A percentile compares a stretch with the other conserved stretches of the same genome.
These are phyloP conservation scores for Samsoniella hepiali DNA, from an alignment of 2,329 filamentous ascomycete species.

Conservation along the genomic window DNA sequence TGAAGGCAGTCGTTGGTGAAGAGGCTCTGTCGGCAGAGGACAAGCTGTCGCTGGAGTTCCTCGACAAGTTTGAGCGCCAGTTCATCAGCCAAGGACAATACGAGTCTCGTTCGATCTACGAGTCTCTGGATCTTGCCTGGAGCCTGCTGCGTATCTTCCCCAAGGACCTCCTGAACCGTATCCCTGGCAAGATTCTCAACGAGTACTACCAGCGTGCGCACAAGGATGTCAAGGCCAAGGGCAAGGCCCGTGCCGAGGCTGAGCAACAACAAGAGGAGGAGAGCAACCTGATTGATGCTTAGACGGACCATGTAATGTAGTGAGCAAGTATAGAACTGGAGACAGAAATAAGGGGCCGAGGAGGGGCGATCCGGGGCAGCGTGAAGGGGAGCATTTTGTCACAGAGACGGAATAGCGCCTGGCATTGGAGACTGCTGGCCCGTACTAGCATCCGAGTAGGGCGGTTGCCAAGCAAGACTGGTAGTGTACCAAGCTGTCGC, in stretches of 20 bases:
- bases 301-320: conserved; percentile 17
- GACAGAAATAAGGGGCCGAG: conserved; percentile 22
- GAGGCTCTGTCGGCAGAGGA: conserved; percentile 94
- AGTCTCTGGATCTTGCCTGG: conserved; percentile 95
- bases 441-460: not conserved
- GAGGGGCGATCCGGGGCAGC: not conserved
- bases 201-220: conserved; percentile 75
- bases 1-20: conserved; percentile 99
- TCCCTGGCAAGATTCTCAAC: conserved; percentile 76
- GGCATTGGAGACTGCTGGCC: not conserved
- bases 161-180: conserved; percentile 96
- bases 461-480: not conserved
- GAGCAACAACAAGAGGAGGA: conserved; percentile 44
- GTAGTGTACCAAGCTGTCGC: not conserved
- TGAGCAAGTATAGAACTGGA: conserved; percentile 13
- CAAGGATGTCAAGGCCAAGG: conserved; percentile 61
- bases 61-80: conserved; percentile 95
- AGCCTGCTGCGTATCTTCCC: conserved; percentile 94
- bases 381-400: not conserved
- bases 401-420: not conserved
- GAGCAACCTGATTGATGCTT: conserved; percentile 62
- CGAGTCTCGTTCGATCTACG: conserved; percentile 85
- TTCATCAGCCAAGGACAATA: conserved; percentile 93
- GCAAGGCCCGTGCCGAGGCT: conserved; percentile 49
- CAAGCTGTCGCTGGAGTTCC: conserved; percentile 95